These are phyloP conservation scores for Lactarius deliciosus DNA, from an alignment of 768 basidiomycete species.

Conservation along the genomic window DNA sequence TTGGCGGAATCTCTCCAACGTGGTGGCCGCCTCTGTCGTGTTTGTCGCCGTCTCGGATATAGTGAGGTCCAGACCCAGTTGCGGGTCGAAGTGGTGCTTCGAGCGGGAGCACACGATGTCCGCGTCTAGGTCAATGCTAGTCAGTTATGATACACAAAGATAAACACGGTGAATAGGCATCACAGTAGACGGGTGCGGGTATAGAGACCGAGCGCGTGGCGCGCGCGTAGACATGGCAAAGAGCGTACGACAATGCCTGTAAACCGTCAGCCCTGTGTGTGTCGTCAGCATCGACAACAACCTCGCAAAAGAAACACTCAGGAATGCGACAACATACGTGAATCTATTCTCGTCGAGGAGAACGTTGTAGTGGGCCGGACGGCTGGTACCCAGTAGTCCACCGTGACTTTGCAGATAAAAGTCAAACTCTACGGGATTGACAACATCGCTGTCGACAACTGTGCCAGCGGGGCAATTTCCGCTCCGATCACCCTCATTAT, in stretches of 20 bases:
- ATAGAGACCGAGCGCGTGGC: slow-evolving; percentile 81
- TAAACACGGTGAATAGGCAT: slow-evolving; percentile 33
- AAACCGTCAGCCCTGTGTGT: slow-evolving; percentile 57
- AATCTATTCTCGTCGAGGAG: slow-evolving; percentile 59
- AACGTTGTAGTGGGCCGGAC: slow-evolving; percentile 59
- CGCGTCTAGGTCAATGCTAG: slow-evolving; percentile 50
- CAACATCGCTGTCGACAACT: slow-evolving; percentile 69
- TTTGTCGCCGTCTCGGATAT: slow-evolving; percentile 54
- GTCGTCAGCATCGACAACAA: slow-evolving; percentile 18
- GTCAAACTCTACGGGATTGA: slow-evolving; percentile 72
- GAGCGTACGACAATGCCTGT: slow-evolving; percentile 68
- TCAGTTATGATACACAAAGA: neutral
- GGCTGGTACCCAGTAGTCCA: slow-evolving; percentile 74
- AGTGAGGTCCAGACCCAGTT: slow-evolving; percentile 53
- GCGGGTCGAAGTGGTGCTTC: slow-evolving; percentile 77
- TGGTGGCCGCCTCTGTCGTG: slow-evolving; percentile 40
- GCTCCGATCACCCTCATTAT: slow-evolving; percentile 55
- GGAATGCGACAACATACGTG: slow-evolving; percentile 42
- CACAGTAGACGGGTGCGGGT: slow-evolving; percentile 81
- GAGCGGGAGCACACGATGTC: slow-evolving; percentile 76
- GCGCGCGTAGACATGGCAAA: slow-evolving; percentile 80
- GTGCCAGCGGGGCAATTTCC: slow-evolving; percentile 79
- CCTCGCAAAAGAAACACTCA: neutral
- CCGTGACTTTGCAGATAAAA: slow-evolving; percentile 79
- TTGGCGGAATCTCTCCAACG: slow-evolving; percentile 43